Base-by-base conservation (phyloP, 495 filamentous ascomycete species). In the Penicillium parvum region DNA sequence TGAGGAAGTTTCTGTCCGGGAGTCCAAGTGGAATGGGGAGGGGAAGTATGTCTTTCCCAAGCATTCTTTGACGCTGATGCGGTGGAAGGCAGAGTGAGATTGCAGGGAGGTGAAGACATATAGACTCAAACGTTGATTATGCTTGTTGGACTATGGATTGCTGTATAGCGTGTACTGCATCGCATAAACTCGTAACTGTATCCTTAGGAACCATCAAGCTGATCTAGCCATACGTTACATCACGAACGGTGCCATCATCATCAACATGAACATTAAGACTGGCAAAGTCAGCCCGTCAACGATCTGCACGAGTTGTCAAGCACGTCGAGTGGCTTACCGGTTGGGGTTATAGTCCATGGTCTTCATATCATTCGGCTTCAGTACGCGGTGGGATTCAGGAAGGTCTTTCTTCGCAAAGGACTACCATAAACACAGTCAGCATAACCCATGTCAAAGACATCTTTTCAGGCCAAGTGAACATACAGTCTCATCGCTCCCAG, bases 391-490 rank as follows among this genome's bases (percentile, higher is more conserved):
- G 38, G 74, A 52, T 45, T 84, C 50, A 0, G 87, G 87, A 10
- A 92, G 74, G 25, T 90, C 86, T 26, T 69, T 71, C 61, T 83
- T 88, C 42, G 85, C 83, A 53, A 90, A 92, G 5, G 73, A 81
- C 86, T 90, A 49, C 20, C 11, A 27, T 11, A 12, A 16, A 16
- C 3, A 6, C 10, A 17, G 17, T 38, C 1, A 51, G 28, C 16
- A 15, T 3, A 30, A n/a, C 2, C 8, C n/a, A 1, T 2, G 10
- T 2, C 28, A 15, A 7, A 2, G n/a, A 2, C n/a, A 9, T 11
- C 25, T 14, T 30, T 30, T 3, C 10, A 12, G n/a, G n/a, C 3
- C 11, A 10, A 10, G n/a, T 30, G 3, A 28, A 63, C 72, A 38
- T 60, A 82, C 79, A 7, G 55, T 61, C 26, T 68, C 66, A 61